Conservation (phyloP, 176 grass and related monocot species). For the Alopecurus myosuroides region DNA sequence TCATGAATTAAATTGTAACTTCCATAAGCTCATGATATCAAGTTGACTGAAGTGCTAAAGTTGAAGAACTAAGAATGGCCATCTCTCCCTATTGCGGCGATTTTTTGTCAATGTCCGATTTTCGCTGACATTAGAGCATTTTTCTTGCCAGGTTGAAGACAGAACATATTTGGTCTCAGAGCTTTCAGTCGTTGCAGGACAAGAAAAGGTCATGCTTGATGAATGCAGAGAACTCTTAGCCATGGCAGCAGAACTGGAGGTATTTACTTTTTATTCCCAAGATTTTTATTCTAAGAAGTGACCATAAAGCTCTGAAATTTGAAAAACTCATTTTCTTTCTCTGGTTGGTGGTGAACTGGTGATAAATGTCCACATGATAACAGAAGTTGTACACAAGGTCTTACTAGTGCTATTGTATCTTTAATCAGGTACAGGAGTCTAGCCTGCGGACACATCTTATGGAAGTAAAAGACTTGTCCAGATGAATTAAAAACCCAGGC, state of each 20-base stretch:
- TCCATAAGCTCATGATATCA: neutral
- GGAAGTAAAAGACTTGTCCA: constrained; percentile 32
- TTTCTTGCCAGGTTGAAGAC: constrained; percentile 51
- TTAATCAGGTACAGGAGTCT: constrained; percentile 67
- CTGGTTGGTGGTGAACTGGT: neutral
- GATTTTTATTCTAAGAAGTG: neutral
- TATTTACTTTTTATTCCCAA: constrained; percentile 23
- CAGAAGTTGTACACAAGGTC: neutral
- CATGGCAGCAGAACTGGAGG: constrained; percentile 65
- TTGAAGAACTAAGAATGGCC: neutral
- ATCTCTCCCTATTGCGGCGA: neutral
- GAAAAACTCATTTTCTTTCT: neutral
- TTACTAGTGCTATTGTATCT: constrained; percentile 23
- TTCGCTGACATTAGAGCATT: constrained; percentile 23
- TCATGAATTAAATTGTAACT: neutral
- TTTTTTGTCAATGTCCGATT: constrained; percentile 11
- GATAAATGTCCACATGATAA: constrained; percentile 2
- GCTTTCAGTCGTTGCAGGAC: constrained; percentile 46
- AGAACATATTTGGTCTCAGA: constrained; percentile 52
- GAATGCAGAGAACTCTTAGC: constrained; percentile 84
- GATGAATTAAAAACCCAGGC: neutral
- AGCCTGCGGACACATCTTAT: constrained; percentile 72
- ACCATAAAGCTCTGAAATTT: neutral
- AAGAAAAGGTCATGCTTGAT: constrained; percentile 79
- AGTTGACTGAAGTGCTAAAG: neutral